A percentile compares a stretch with the other conserved stretches of the same genome.
These are phyloP conservation scores for Leishmania martiniquensis DNA, from an alignment of 208 protist species.

Conservation along the genomic window DNA sequence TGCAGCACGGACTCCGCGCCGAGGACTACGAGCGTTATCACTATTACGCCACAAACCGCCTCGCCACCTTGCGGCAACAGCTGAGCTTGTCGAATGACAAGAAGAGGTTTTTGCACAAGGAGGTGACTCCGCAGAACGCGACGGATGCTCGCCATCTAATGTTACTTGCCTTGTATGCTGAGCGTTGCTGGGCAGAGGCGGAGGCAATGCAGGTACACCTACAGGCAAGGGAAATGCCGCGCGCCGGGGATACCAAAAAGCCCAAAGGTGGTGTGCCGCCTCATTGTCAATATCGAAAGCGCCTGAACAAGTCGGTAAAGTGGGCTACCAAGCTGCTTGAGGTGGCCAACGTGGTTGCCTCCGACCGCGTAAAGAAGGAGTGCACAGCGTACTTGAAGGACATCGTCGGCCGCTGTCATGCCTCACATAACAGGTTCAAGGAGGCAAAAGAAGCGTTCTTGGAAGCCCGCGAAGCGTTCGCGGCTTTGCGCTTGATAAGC, in stretches of 20 bases:
- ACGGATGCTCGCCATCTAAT: conserved; percentile 72
- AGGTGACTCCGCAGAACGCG: conserved; percentile 66
- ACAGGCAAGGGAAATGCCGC: conserved; percentile 41
- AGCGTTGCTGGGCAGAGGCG: conserved; percentile 85
- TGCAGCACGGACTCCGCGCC: conserved; percentile 85
- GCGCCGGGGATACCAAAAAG: conserved; percentile 34
- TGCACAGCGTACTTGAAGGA: conserved; percentile 70
- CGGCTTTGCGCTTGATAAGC: conserved; percentile 30
- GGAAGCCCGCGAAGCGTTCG: conserved; percentile 57
- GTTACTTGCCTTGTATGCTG: conserved; percentile 77
- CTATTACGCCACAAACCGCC: conserved; percentile 78
- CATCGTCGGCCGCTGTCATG: conserved; percentile 48
- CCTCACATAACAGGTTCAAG: conserved; percentile 51
- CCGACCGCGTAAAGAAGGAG: conserved; percentile 52
- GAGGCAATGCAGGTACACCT: conserved; percentile 63
- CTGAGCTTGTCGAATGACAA: conserved; percentile 74
- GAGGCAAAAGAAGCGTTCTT: conserved; percentile 66
- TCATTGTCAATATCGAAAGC: conserved; percentile 72
- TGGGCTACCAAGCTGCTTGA: conserved; percentile 66
- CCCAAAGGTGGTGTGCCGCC: conserved; percentile 68
- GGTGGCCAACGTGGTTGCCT: conserved; percentile 58
- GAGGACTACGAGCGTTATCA: conserved; percentile 88
- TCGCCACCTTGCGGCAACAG: conserved; percentile 76
- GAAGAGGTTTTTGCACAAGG: conserved; percentile 82
- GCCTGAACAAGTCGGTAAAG: conserved; percentile 86